These are phyloP conservation scores for Vitis hybrid DNA, from an alignment of 177 flowering plant species.

Conservation along the genomic window DNA sequence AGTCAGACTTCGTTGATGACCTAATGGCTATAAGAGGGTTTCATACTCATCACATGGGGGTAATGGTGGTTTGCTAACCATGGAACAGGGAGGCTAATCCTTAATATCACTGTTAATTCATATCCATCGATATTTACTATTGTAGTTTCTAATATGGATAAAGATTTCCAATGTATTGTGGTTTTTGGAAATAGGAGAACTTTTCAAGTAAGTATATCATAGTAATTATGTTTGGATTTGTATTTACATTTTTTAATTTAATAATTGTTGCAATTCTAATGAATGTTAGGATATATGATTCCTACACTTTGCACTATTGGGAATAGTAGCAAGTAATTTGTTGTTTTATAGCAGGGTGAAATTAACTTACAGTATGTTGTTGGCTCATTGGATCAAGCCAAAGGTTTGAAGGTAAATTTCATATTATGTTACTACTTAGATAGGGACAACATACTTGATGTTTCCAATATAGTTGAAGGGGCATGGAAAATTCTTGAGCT, in stretches of 20 bases:
- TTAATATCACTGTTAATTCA: constrained; percentile 55
- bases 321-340: too few relatives aligned
- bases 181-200: constrained; percentile 59
- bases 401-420: too few relatives aligned
- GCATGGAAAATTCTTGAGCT: too few relatives aligned
- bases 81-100: constrained; percentile 72
- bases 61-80: constrained; percentile 70
- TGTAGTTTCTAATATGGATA: constrained; percentile 72
- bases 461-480: too few relatives aligned
- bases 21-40: constrained; percentile 82
- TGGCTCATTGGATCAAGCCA: too few relatives aligned
- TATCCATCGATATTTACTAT: constrained; percentile 85
- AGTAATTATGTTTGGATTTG: background rate
- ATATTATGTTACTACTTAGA: fast-evolving
- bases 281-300: too few relatives aligned
- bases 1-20: constrained; percentile 56
- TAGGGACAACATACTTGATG: fast-evolving
- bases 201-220: constrained; percentile 35
- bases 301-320: too few relatives aligned
- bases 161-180: constrained; percentile 53
- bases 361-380: too few relatives aligned
- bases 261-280: too few relatives aligned
- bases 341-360: too few relatives aligned
- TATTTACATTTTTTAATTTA: background rate
- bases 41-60: constrained; percentile 66